phyloP scores from a whole-genome alignment of 2,329 filamentous ascomycete species.

The Monascus ruber region DNA sequence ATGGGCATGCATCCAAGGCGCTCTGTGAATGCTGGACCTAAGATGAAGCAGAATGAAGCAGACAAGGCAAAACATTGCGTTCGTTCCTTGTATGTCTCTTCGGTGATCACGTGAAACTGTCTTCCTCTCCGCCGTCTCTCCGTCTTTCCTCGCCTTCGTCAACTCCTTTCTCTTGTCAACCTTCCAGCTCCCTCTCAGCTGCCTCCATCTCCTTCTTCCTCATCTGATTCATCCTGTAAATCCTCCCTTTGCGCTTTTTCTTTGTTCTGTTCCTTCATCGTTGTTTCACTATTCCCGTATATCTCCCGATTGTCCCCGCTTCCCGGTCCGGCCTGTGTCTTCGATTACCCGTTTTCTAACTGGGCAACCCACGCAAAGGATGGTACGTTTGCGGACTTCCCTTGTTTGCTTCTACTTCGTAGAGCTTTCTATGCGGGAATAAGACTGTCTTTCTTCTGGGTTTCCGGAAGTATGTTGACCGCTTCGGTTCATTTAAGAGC shows the following conservation, averaged over 20 bases:
- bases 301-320: conserved; percentile 1
- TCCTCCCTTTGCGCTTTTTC: not conserved
- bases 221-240: not conserved
- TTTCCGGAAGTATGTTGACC: too few species aligned
- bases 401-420: not conserved
- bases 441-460: too few species aligned
- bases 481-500: not conserved
- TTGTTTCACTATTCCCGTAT: too few species aligned
- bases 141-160: not conserved
- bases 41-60: too few species aligned
- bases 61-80: too few species aligned
- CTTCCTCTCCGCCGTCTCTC: conserved; percentile 1
- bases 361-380: conserved; percentile 3
- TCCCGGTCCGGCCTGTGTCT: conserved; percentile 1
- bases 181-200: not conserved
- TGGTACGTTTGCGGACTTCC: conserved; percentile 7
- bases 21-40: too few species aligned
- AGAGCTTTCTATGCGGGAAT: not conserved
- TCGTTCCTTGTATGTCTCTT: too few species aligned
- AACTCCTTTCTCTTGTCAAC: not conserved
- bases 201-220: not conserved
- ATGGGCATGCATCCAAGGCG: too few species aligned
- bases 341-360: conserved; percentile 2
- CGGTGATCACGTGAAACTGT: conserved; percentile 6
- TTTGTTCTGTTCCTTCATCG: conserved; percentile 3